Evolutionary conservation across 108 stramenopile genomes (phyloP), one percentile per base, ranked within the genome.

Genomic region (Pseudonitzschia multiseries): DNA sequence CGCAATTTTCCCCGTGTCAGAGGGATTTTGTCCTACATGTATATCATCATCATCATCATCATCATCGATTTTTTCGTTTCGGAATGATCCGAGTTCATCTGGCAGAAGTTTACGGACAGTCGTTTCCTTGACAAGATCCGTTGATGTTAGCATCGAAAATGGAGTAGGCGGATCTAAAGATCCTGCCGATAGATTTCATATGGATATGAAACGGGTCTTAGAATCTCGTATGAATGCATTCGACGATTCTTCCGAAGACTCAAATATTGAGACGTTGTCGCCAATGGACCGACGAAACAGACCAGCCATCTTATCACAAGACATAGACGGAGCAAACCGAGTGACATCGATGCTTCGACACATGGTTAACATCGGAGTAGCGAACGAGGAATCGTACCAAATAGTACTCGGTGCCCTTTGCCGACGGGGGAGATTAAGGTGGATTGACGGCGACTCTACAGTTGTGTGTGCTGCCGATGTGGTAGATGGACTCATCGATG

Each of bases 391-490:
- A 60, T 69, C 77, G 26, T 86, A 70, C 64, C 75, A 76, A 56
- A 77, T 86, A 57, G 85, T 67, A 5, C 64, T 86, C 42, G 22
- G 71, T 29, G 85, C 79, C 1, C 73, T 77, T 41, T 43, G 72
- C 14, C 40, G 71, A 51, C 72, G 85, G 66, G 79, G 79, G 12
- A 44, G 85, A 60, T 48, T 82, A 24, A 71, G 79, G 46, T 86
- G 85, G 85, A 40, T 44, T 0, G 65, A 60, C 22, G 65, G 61
- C 14, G 70, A 75, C 51, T 70, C 63, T 10, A 24, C 24, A 54
- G 51, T 77, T 40, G 60, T 74, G 4, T 84, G 83, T 69, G 84
- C 84, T 43, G 84, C 80, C n/a, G 80, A 84, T 70, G 73, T 75
- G 70, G 71, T 84, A 13, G 70, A 65, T 31, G 43, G 29, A 9